Evolutionary conservation across 2,329 filamentous ascomycete species (phyloP).

Genomic region (Apiospora phragmitis): DNA sequence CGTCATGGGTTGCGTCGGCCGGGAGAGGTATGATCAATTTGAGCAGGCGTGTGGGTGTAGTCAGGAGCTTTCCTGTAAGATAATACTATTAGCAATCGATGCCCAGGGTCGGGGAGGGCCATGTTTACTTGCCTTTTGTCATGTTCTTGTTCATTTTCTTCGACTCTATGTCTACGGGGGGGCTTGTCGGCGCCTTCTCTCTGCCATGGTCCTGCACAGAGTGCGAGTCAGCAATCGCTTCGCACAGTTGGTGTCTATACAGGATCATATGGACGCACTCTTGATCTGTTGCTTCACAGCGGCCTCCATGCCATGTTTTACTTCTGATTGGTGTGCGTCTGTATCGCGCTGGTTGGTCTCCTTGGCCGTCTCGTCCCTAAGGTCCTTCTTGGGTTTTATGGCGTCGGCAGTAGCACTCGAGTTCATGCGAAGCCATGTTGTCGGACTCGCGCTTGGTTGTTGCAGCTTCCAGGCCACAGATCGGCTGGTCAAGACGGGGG

Average conservation of each 20-base stretch:
- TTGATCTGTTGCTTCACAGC: slow-evolving; percentile 56
- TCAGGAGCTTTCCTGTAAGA: slow-evolving; percentile 64
- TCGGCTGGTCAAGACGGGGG: not conserved
- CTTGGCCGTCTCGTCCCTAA: slow-evolving; percentile 23
- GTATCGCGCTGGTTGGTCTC: slow-evolving; percentile 30
- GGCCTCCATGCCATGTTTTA: slow-evolving; percentile 31
- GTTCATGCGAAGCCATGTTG: slow-evolving; percentile 19
- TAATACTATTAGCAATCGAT: slow-evolving; percentile 3
- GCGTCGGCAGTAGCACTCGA: slow-evolving; percentile 10
- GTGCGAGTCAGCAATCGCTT: not conserved
- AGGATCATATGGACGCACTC: slow-evolving; percentile 20
- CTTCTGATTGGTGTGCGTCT: slow-evolving; percentile 28
- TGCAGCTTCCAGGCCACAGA: not conserved
- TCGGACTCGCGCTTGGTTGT: not conserved
- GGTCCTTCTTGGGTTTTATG: slow-evolving; percentile 14
- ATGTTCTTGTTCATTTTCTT: slow-evolving; percentile 48
- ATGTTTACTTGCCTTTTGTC: slow-evolving; percentile 56
- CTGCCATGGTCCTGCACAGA: slow-evolving; percentile 55
- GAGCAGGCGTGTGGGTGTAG: slow-evolving; percentile 69
- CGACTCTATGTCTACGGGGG: slow-evolving; percentile 54
- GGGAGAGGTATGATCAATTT: slow-evolving; percentile 70
- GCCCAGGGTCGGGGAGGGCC: not conserved
- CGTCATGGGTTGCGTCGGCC: slow-evolving; percentile 54
- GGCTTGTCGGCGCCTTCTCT: slow-evolving; percentile 58
- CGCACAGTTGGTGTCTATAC: not conserved